Evolutionary conservation across 1,139 yeast species (phyloP).

Genomic region (Blastobotrys malaysiensis): DNA sequence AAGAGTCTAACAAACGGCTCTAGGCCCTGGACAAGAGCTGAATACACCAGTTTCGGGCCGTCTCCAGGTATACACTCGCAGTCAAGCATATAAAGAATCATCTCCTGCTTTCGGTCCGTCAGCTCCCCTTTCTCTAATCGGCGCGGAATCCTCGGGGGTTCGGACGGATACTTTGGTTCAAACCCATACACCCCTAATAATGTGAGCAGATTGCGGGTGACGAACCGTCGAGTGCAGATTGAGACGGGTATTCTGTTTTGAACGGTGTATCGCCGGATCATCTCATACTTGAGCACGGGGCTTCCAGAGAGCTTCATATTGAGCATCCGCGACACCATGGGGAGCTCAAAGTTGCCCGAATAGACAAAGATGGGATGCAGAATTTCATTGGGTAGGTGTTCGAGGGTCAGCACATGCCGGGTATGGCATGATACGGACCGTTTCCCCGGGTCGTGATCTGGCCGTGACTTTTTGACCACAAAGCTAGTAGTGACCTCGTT

Average conservation of each 20-base stretch:
- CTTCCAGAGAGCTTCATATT: conserved; percentile 11
- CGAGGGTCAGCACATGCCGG: conserved; percentile 9
- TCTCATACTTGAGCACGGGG: conserved; percentile 6
- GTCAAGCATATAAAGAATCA: conserved; percentile 10
- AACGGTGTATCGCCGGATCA: conserved; percentile 1
- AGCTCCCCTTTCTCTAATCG: conserved; percentile 3
- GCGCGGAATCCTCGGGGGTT: conserved; percentile 3
- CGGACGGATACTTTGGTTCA: not conserved
- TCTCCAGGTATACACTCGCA: conserved; percentile 4
- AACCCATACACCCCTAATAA: conserved; percentile 7
- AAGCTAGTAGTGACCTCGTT: not conserved
- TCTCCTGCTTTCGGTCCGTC: conserved; percentile 6
- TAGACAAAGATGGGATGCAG: conserved; percentile 16
- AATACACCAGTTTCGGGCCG: conserved; percentile 4
- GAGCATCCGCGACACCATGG: conserved; percentile 10
- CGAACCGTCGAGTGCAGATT: conserved; percentile 12
- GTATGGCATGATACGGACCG: not conserved
- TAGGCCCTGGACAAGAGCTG: conserved; percentile 2
- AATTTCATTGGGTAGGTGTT: conserved; percentile 18
- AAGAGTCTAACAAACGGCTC: conserved; percentile 7
- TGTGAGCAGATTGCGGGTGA: conserved; percentile 14
- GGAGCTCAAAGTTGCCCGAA: conserved; percentile 14
- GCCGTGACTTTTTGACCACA: not conserved
- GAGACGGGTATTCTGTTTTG: conserved; percentile 6
- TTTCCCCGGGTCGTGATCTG: not conserved